Evolutionary conservation across 306 rosid genomes (phyloP), one percentile per base, ranked within the genome.

Genomic region (Hippophae rhamnoides): DNA sequence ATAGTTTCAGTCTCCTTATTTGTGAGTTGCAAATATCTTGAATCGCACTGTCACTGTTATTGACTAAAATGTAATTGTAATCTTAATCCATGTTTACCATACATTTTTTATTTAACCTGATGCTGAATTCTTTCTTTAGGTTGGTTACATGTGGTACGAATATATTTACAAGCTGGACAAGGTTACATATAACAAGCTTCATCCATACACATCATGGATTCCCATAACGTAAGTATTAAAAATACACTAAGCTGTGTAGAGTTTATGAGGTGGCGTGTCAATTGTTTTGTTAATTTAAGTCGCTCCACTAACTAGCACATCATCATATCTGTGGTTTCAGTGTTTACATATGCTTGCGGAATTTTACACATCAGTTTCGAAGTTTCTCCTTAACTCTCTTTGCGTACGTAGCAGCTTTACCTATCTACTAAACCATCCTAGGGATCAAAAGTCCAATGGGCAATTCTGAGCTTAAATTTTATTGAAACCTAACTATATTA

Each of bases 121-220:
- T 75, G 65, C 61, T 74, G 54, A 14, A 45, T 41, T 56, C 70
- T 8, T 13, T 49, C 53, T 3, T 72, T 63, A 92, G 99, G 96
- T 78, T 77, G 99, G 99, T 66, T 92, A 88, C 75, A 13, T 88
- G 69, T 92, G 99, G 99, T 92, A 74, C 44, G 99, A 88, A 73
- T 88, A 57, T 74, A 87, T 92, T 61, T 92, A 88, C 84, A 92
- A 88, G 86, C 81, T 92, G 74, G 99, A 92, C 85, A 92, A 88
- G 79, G 89, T 88, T 65, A 13, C 95, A 13, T 92, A 92, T 72
- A 92, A 92, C 79, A 92, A 88, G 69, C 69, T 76, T 43, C 99
- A 92, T 75, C 99, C 99, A 11, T 92, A 92, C 83, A 92, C 99
- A 54, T 92, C 99, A 46, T 92, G 99, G 99, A 92, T 92, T 75